Conservation (phyloP, 352 stramenopile species). For the Plasmopara muralis region DNA sequence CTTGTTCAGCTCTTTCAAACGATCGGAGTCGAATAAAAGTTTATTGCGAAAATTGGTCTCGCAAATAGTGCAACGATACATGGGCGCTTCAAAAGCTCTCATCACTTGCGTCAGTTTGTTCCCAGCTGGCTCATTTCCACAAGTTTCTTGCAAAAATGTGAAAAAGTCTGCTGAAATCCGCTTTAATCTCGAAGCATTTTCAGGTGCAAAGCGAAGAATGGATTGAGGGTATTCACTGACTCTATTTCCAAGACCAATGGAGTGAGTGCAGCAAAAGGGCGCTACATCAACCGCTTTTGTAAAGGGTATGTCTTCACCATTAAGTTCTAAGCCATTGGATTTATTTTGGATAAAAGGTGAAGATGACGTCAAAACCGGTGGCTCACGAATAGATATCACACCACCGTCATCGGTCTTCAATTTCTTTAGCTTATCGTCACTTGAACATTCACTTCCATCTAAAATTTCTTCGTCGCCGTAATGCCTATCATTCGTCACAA, state of each 20-base stretch:
- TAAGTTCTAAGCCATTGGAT: slow-evolving; percentile 6
- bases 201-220: slow-evolving; percentile 39
- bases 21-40: slow-evolving; percentile 43
- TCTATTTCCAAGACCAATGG: slow-evolving; percentile 5
- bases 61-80: slow-evolving; percentile 44
- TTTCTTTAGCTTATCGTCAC: slow-evolving; percentile 1
- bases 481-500: slow-evolving; percentile 2
- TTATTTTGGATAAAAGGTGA: slow-evolving; percentile 1
- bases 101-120: slow-evolving; percentile 3
- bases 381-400: slow-evolving; percentile 9
- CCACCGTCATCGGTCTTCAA: slow-evolving; percentile 6
- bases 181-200: slow-evolving; percentile 48
- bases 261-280: slow-evolving; percentile 46
- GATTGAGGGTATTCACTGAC: neutral
- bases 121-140: slow-evolving; percentile 6
- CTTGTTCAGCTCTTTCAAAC: slow-evolving; percentile 38
- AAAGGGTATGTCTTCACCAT: slow-evolving; percentile 48
- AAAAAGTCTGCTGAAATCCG: slow-evolving; percentile 49
- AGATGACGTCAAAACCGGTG: slow-evolving; percentile 8
- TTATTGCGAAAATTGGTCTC: slow-evolving; percentile 45
- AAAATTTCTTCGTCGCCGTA: slow-evolving; percentile 3
- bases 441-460: slow-evolving; percentile 15
- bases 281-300: slow-evolving; percentile 40
- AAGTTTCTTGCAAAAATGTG: slow-evolving; percentile 37
- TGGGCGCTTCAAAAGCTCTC: slow-evolving; percentile 35